Evolutionary conservation across 495 filamentous ascomycete genomes (phyloP).

Genomic region (Aspergillus carlsbadensis): DNA sequence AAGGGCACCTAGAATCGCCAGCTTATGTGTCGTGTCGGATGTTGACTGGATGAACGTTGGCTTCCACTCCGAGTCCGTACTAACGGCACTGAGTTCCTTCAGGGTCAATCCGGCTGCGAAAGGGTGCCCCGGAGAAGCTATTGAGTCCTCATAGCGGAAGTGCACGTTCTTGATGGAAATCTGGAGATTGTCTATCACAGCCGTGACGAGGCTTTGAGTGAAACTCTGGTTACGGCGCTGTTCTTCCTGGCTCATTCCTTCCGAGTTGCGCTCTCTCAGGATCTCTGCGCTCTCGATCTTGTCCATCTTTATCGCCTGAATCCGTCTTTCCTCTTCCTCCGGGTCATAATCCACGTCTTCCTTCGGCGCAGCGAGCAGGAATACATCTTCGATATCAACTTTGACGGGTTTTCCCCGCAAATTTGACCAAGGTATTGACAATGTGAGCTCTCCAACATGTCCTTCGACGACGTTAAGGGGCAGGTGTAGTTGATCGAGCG

Average conservation of each 20-base stretch:
- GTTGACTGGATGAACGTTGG: constrained; percentile 92
- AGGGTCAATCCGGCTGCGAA: constrained; percentile 90
- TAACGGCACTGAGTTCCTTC: constrained; percentile 93
- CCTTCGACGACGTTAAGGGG: constrained; percentile 96
- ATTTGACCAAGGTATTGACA: constrained; percentile 96
- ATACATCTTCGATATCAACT: constrained; percentile 95
- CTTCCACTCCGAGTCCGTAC: constrained; percentile 89
- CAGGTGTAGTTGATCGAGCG: constrained; percentile 91
- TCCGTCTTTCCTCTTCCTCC: constrained; percentile 82
- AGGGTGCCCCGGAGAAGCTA: constrained; percentile 90
- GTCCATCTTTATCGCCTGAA: constrained; percentile 90
- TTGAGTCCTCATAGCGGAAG: constrained; percentile 95
- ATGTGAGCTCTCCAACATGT: constrained; percentile 83
- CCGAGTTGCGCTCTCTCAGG: constrained; percentile 84
- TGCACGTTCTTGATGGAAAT: constrained; percentile 98
- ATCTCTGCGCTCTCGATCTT: constrained; percentile 94
- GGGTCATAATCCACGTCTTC: constrained; percentile 91
- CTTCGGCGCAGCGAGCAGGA: constrained; percentile 86
- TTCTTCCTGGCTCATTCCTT: constrained; percentile 91
- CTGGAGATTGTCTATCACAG: constrained; percentile 96
- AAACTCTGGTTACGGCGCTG: constrained; percentile 96
- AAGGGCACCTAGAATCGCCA: constrained; percentile 81
- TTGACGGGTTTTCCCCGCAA: constrained; percentile 89
- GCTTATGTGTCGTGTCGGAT: constrained; percentile 79
- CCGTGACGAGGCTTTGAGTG: constrained; percentile 88